These are phyloP conservation scores for Linum tenue DNA, from an alignment of 345 rosid species.

Conservation along the genomic window DNA sequence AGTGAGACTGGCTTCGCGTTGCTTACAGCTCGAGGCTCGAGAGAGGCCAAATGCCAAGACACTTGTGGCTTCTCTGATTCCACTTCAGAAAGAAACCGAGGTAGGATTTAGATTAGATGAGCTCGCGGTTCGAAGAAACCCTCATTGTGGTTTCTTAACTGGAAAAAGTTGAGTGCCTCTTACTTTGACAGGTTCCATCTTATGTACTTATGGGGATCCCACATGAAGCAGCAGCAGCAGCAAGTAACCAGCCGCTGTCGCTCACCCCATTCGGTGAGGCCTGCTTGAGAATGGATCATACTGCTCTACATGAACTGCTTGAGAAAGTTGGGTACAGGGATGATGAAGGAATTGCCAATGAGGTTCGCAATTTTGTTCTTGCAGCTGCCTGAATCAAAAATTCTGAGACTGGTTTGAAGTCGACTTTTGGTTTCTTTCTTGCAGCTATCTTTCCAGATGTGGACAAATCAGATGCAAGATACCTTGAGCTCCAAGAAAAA, in stretches of 20 bases:
- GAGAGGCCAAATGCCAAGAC: slow-evolving; percentile 2
- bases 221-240: not conserved
- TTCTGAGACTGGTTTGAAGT: not conserved
- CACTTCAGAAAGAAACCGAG: slow-evolving; percentile 6
- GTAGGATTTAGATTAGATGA: not conserved
- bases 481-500: slow-evolving; percentile 8
- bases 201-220: not conserved
- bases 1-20: not conserved
- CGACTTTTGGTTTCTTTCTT: not conserved
- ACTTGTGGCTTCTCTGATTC: not conserved
- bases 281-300: slow-evolving; percentile 1
- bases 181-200: slow-evolving; percentile 1
- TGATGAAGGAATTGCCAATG: not conserved
- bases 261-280: slow-evolving; percentile 1
- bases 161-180: not conserved
- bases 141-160: not conserved
- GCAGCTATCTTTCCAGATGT: slow-evolving; percentile 26
- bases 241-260: not conserved
- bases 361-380: not conserved
- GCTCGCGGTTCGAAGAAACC: not conserved
- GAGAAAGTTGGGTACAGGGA: slow-evolving; percentile 1
- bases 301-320: not conserved
- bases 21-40: not conserved
- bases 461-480: slow-evolving; percentile 4
- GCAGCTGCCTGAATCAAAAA: not conserved